These are phyloP conservation scores for Tolypocladium sp. DNA, from an alignment of 2,329 filamentous ascomycete genomes.

Conservation along the genomic window DNA sequence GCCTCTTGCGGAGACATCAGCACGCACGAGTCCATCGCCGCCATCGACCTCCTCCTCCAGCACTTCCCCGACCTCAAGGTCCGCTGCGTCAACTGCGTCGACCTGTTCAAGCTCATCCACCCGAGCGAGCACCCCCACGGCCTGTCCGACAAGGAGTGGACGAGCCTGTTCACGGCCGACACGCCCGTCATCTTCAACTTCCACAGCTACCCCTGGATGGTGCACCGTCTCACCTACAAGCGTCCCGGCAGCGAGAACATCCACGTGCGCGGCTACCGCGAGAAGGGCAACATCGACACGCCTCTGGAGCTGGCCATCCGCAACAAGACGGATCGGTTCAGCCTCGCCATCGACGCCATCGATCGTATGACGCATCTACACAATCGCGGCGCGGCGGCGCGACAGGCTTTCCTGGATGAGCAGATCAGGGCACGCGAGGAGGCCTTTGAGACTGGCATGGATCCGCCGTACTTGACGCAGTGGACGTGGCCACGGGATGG, in stretches of 20 bases:
- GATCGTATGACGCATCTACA: constrained; percentile 54
- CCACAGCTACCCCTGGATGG: constrained; percentile 74
- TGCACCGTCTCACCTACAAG: constrained; percentile 70
- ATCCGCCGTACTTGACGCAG: constrained; percentile 54
- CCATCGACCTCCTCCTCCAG: constrained; percentile 63
- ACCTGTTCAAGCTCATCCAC: constrained; percentile 72
- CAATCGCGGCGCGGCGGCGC: constrained; percentile 52
- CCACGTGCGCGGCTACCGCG: constrained; percentile 69
- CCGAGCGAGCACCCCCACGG: constrained; percentile 65
- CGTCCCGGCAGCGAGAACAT: constrained; percentile 58
- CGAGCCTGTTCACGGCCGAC: constrained; percentile 60
- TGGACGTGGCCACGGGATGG: constrained; percentile 54
- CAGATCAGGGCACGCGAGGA: constrained; percentile 55
- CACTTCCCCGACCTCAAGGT: constrained; percentile 65
- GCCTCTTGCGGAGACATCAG: constrained; percentile 67
- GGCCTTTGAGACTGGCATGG: constrained; percentile 62
- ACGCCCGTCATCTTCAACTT: constrained; percentile 75
- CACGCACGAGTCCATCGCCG: constrained; percentile 66
- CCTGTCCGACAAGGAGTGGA: constrained; percentile 56
- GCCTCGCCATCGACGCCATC: constrained; percentile 67
- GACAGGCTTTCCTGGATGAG: constrained; percentile 55
- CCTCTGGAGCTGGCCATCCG: constrained; percentile 70
- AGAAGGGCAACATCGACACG: constrained; percentile 80
- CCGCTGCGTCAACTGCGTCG: constrained; percentile 71
- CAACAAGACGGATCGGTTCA: constrained; percentile 70